Evolutionary conservation across 1,284 basidiomycete genomes (phyloP), one percentile per base, ranked within the genome.

Genomic region (Kalmanozyma brasiliensis): DNA sequence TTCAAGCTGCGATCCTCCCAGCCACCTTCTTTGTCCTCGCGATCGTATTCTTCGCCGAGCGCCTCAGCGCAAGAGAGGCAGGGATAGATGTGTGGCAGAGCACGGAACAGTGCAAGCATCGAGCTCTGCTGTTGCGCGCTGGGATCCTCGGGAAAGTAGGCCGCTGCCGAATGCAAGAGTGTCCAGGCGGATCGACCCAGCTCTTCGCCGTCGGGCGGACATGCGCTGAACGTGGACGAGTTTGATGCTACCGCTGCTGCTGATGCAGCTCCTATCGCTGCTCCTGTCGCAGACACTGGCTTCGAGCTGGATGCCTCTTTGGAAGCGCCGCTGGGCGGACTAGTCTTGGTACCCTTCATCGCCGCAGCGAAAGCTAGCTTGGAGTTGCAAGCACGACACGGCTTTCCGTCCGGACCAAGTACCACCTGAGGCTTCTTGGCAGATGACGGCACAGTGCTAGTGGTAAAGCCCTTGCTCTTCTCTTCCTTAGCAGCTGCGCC

Each of bases 401-500:
- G 80, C 41, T 82, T 82, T 4, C 80, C 80, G 44, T 82, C 80
- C 3, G 80, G 77, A 1, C 80, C 78, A 0, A 82, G 61, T 14
- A 81, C 71, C 0, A 81, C 69, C 17, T 47, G 32, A 11, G 49
- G 40, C 24, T 67, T 55, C 42, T 58, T 37, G 10, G 52, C 37
- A 2, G 63, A 49, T 1, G 56, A 45, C 11, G 36, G 45, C 9
- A 65, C 49, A n/a, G 48, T 58, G 9, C 49, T 46, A 16, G 57
- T 36, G 3, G 49, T 61, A 40, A 70, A 34, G 1, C 57, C 67
- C 8, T 45, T 53, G 40, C 37, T 49, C 36, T 47, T 57, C 24
- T 70, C 67, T 11, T 44, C 8, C 11, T 40, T 49, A 1, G 53
- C 53, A 34, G 52, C 44, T 60, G 30, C 16, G 32, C 53, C 11